phyloP scores from a whole-genome alignment of 2,329 filamentous ascomycete genomes.

The Exophiala xenobiotica region DNA sequence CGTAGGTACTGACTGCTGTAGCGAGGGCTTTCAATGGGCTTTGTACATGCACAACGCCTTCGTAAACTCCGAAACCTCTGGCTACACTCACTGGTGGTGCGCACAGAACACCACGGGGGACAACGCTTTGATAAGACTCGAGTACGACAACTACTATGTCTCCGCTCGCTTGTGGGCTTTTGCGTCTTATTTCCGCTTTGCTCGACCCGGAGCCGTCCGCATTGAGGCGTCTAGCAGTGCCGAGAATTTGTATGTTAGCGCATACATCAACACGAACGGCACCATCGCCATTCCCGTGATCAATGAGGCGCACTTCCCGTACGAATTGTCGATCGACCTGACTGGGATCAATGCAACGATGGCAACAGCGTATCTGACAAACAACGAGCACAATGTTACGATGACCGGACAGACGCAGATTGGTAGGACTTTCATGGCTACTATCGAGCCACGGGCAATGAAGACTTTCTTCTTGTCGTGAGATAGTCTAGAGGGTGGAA shows the following conservation, averaged over 20 bases:
- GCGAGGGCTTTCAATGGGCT: slow-evolving; percentile 58
- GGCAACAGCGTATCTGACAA: slow-evolving; percentile 40
- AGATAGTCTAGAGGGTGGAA: slow-evolving; percentile 1
- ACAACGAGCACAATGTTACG: slow-evolving; percentile 33
- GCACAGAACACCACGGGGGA: slow-evolving; percentile 41
- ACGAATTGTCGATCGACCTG: slow-evolving; percentile 11
- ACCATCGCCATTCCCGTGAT: slow-evolving; percentile 36
- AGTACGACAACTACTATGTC: slow-evolving; percentile 36
- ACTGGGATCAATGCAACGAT: slow-evolving; percentile 31
- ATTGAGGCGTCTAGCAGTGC: slow-evolving; percentile 36
- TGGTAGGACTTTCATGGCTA: slow-evolving; percentile 5
- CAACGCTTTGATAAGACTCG: slow-evolving; percentile 26
- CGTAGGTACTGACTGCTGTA: slow-evolving; percentile 48
- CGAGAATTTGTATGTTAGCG: slow-evolving; percentile 27
- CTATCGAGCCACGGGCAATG: slow-evolving; percentile 10
- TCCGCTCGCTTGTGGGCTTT: slow-evolving; percentile 42
- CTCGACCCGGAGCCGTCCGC: slow-evolving; percentile 41
- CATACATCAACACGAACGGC: slow-evolving; percentile 38
- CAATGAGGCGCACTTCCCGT: slow-evolving; percentile 26
- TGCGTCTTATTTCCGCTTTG: slow-evolving; percentile 41
- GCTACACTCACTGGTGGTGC: slow-evolving; percentile 58
- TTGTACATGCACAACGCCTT: slow-evolving; percentile 54
- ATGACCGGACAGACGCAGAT: slow-evolving; percentile 9
- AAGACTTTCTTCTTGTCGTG: slow-evolving; percentile 17
- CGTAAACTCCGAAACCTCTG: slow-evolving; percentile 50